A percentile compares a stretch with the other conserved stretches of the same genome.
These are phyloP conservation scores for Acanthamoeba sp. DNA, from an alignment of 208 protist genomes.

Conservation along the genomic window DNA sequence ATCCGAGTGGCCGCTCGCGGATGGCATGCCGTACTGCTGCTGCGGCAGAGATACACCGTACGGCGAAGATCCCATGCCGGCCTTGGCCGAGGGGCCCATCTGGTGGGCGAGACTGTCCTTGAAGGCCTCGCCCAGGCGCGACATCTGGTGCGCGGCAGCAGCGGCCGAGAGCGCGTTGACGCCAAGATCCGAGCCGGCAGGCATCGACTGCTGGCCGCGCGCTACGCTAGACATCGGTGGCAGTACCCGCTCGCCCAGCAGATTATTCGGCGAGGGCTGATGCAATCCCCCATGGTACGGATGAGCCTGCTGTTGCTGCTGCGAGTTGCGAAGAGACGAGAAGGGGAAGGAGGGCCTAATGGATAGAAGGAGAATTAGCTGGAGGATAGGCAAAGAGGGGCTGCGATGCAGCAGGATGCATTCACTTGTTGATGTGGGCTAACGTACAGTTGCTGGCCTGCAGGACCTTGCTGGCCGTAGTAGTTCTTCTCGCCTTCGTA, in stretches of 20 bases:
- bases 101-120: slow-evolving; percentile 10
- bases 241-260: background rate
- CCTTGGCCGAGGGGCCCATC: background rate
- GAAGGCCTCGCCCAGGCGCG: slow-evolving; percentile 8
- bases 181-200: background rate
- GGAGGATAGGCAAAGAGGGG: background rate
- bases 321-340: background rate
- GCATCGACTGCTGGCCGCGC: background rate
- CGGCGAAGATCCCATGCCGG: background rate
- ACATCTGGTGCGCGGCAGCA: slow-evolving; percentile 36
- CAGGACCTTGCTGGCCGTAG: background rate
- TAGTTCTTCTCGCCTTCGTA: slow-evolving; percentile 24
- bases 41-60: background rate
- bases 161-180: slow-evolving; percentile 9
- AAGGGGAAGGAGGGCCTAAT: slow-evolving; percentile 28
- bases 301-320: background rate
- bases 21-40: background rate
- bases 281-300: slow-evolving; percentile 20
- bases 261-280: background rate
- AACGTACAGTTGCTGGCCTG: slow-evolving; percentile 47
- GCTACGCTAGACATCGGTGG: slow-evolving; percentile 43
- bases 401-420: background rate
- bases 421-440: background rate
- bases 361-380: background rate
- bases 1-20: slow-evolving; percentile 4